These are phyloP conservation scores for Biscutella laevigata DNA, from an alignment of 441 rosid genomes.

Conservation along the genomic window DNA sequence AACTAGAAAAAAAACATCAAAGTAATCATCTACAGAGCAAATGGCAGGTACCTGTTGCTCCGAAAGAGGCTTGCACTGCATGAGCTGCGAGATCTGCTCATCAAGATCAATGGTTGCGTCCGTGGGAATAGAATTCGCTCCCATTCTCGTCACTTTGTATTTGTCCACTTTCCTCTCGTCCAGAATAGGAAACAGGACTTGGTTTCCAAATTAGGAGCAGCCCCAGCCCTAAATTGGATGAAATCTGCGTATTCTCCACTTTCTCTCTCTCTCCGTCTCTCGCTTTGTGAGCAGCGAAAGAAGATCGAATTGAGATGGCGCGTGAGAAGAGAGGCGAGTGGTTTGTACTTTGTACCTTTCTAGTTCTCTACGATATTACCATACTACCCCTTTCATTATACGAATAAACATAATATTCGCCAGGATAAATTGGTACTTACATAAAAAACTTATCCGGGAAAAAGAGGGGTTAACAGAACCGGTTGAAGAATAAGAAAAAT, in stretches of 20 bases:
- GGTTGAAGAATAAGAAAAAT: too few relatives aligned
- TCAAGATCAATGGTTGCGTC: constrained; percentile 40
- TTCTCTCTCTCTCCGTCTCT: constrained; percentile 13
- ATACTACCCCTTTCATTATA: constrained; percentile 11
- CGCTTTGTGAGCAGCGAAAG: constrained; percentile 21
- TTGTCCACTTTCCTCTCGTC: constrained; percentile 8
- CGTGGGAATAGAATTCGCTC: constrained; percentile 31
- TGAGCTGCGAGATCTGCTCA: constrained; percentile 67
- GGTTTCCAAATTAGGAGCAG: constrained; percentile 31
- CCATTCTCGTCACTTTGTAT: constrained; percentile 27
- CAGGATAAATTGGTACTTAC: too few relatives aligned
- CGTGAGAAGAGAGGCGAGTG: constrained; percentile 29
- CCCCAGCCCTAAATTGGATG: constrained; percentile 32
- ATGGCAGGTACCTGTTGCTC: constrained; percentile 44
- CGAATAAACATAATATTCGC: too few relatives aligned
- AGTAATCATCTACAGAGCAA: neutral
- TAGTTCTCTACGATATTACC: constrained; percentile 5
- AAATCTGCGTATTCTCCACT: constrained; percentile 20
- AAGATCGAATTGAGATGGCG: constrained; percentile 28
- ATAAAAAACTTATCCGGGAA: too few relatives aligned
- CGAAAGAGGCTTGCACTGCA: constrained; percentile 69
- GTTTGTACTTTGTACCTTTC: constrained; percentile 18
- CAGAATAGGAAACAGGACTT: constrained; percentile 22
- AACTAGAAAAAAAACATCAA: neutral
- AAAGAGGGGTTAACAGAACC: too few relatives aligned